These are phyloP conservation scores for Leccinum sublutescens DNA, from an alignment of 768 basidiomycete species.

Conservation along the genomic window DNA sequence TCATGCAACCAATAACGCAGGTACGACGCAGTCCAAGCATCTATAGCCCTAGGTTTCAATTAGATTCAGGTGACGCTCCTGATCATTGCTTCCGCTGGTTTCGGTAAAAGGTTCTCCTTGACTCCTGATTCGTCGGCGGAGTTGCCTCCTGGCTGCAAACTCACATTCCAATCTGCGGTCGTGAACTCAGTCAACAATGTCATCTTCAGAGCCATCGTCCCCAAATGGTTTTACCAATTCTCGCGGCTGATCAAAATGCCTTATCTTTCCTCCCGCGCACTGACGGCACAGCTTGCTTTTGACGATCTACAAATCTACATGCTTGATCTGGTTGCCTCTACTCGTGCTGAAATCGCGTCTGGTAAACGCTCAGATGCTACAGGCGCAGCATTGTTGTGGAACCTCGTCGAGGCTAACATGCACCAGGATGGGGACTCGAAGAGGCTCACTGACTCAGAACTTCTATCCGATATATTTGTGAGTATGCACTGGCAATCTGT, in stretches of 20 bases:
- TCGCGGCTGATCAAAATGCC: conserved; percentile 34
- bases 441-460: conserved; percentile 42
- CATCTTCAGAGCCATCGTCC: conserved; percentile 31
- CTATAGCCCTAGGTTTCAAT: background rate
- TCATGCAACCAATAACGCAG: conserved; percentile 10
- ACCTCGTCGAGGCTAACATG: conserved; percentile 50
- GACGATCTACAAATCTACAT: conserved; percentile 40
- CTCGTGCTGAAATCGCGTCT: conserved; percentile 35
- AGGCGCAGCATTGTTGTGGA: conserved; percentile 41
- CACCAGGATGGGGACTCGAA: conserved; percentile 29
- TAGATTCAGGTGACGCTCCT: conserved; percentile 35
- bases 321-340: conserved; percentile 38
- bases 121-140: conserved; percentile 27
- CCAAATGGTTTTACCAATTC: conserved; percentile 33
- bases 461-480: conserved; percentile 50
- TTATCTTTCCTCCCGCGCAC: conserved; percentile 32
- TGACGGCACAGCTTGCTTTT: conserved; percentile 32
- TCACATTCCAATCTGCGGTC: conserved; percentile 40
- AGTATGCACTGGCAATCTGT: conserved; percentile 10
- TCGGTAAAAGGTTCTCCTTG: conserved; percentile 39
- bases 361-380: conserved; percentile 21
- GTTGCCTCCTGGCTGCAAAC: conserved; percentile 30
- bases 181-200: conserved; percentile 20
- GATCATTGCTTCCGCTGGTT: conserved; percentile 41
- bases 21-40: conserved; percentile 5